Evolutionary conservation across 192 early-diverging fungal genomes (phyloP).

Genomic region (Spizellomyces punctatus): DNA sequence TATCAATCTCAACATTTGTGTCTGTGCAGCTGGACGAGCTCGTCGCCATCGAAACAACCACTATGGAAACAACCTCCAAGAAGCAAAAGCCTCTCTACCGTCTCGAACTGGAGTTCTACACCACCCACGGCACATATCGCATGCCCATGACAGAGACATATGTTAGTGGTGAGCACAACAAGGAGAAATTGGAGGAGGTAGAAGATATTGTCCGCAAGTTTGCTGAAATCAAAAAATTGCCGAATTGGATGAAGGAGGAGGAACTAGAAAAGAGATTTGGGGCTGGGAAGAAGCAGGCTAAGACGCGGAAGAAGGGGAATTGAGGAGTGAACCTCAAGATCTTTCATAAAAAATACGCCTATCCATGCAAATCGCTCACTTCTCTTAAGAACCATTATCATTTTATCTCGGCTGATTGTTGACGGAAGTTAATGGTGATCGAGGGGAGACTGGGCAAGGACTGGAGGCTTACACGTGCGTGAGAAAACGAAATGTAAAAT

Average conservation of each 20-base stretch:
- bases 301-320: constrained; percentile 11
- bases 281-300: neutral
- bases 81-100: constrained; percentile 2
- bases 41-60: neutral
- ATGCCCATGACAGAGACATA: constrained; percentile 28
- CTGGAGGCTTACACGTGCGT: too few relatives aligned
- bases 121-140: constrained; percentile 36
- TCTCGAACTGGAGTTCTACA: constrained; percentile 38
- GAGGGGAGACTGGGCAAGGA: too few relatives aligned
- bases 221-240: constrained; percentile 29
- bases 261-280: constrained; percentile 19
- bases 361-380: too few relatives aligned
- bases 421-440: too few relatives aligned
- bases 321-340: neutral
- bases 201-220: constrained; percentile 25
- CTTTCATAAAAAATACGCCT: too few relatives aligned
- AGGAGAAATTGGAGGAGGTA: constrained; percentile 17
- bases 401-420: too few relatives aligned
- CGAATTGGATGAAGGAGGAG: constrained; percentile 40
- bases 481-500: too few relatives aligned
- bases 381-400: too few relatives aligned
- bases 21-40: constrained; percentile 18
- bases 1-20: too few relatives aligned
- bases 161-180: constrained; percentile 28
- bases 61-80: neutral